Evolutionary conservation across 306 rosid species (phyloP).

Genomic region (Comarum palustre): DNA sequence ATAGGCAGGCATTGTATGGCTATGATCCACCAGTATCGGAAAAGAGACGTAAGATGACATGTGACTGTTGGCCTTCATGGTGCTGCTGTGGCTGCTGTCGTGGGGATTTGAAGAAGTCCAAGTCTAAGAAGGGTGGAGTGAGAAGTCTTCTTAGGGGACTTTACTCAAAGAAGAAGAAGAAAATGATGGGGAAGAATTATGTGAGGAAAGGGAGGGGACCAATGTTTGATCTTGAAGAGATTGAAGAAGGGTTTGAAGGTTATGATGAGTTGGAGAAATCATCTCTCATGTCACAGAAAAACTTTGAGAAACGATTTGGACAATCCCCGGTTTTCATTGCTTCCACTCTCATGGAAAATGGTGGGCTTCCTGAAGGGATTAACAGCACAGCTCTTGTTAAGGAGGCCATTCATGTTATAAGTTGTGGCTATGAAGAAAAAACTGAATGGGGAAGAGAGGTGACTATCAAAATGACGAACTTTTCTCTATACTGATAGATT

Average conservation of each 20-base stretch:
- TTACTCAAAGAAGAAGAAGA: conserved; percentile 76
- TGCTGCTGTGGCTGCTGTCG: conserved; percentile 54
- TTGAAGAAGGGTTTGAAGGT: conserved; percentile 68
- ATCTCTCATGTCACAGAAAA: conserved; percentile 66
- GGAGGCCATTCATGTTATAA: conserved; percentile 93
- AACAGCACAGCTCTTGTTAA: conserved; percentile 53
- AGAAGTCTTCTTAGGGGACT: conserved; percentile 58
- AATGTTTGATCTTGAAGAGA: conserved; percentile 68
- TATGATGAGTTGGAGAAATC: conserved; percentile 73
- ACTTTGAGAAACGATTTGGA: conserved; percentile 72
- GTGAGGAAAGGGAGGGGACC: conserved; percentile 45
- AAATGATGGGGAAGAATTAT: conserved; percentile 66
- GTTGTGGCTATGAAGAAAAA: conserved; percentile 93
- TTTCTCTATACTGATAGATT: neutral
- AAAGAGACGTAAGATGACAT: conserved; percentile 66
- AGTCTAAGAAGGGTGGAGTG: conserved; percentile 72
- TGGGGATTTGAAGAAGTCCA: conserved; percentile 62
- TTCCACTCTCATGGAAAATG: conserved; percentile 78
- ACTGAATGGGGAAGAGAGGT: conserved; percentile 99
- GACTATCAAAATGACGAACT: conserved; percentile 5
- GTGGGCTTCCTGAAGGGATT: conserved; percentile 80
- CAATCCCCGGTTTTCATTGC: conserved; percentile 83
- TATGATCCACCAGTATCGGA: conserved; percentile 68
- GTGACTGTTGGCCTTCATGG: conserved; percentile 81
- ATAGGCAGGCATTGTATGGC: conserved; percentile 84